phyloP scores from a whole-genome alignment of 768 basidiomycete species.

The Tylopilus rubrobrunneus region DNA sequence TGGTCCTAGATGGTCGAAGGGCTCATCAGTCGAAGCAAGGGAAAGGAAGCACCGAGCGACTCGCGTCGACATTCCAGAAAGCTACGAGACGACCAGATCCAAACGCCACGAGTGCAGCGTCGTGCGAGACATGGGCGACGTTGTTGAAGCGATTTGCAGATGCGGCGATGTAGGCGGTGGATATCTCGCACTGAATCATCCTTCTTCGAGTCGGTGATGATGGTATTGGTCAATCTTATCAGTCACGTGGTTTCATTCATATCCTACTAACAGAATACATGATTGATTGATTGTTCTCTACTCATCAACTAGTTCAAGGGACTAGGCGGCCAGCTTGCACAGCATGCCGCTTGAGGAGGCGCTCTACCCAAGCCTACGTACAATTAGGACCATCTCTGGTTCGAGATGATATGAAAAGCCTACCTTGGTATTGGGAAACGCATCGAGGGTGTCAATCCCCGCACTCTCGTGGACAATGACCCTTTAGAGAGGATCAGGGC shows the following conservation, averaged over 20 bases:
- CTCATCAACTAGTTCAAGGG: neutral
- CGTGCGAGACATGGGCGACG: slow-evolving; percentile 34
- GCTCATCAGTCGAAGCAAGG: neutral
- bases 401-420: neutral
- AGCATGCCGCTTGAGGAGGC: slow-evolving; percentile 18
- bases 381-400: neutral
- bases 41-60: slow-evolving; percentile 13
- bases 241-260: slow-evolving; percentile 10
- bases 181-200: slow-evolving; percentile 13
- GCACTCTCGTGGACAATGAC: slow-evolving; percentile 44
- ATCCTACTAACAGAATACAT: neutral
- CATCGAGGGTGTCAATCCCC: slow-evolving; percentile 56
- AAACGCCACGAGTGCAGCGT: slow-evolving; percentile 45
- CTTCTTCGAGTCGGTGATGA: neutral
- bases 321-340: slow-evolving; percentile 24
- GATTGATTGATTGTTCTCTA: too few relatives aligned
- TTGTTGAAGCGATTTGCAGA: slow-evolving; percentile 45
- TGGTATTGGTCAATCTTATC: slow-evolving; percentile 12
- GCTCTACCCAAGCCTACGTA: slow-evolving; percentile 30
- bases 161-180: slow-evolving; percentile 43
- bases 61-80: slow-evolving; percentile 55
- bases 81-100: slow-evolving; percentile 54
- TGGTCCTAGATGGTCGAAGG: slow-evolving; percentile 36
- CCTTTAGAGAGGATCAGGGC: slow-evolving; percentile 37
- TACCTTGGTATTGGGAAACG: slow-evolving; percentile 62